These are phyloP conservation scores for Kuraishia molischiana DNA, from an alignment of 805 yeast species.

Conservation along the genomic window DNA sequence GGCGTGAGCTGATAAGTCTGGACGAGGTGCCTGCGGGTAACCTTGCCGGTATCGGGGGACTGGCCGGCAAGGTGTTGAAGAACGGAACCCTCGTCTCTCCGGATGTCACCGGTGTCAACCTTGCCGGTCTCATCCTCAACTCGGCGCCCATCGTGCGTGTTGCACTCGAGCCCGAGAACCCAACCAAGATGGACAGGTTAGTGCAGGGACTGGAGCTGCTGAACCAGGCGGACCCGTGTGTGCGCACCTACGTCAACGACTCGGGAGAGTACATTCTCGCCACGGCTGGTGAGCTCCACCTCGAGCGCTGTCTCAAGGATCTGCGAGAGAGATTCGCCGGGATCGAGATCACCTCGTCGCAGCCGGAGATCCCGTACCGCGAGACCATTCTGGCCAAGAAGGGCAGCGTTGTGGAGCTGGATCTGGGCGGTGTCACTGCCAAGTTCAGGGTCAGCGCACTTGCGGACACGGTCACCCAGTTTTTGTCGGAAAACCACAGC, in stretches of 20 bases:
- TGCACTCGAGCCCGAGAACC: conserved; percentile 91
- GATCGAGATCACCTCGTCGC: conserved; percentile 74
- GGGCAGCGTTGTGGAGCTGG: conserved; percentile 41
- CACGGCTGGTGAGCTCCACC: conserved; percentile 94
- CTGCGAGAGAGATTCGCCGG: conserved; percentile 87
- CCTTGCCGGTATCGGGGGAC: conserved; percentile 88
- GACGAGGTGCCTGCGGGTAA: conserved; percentile 88
- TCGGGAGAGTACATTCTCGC: conserved; percentile 90
- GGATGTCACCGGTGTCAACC: conserved; percentile 52
- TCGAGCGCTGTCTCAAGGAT: conserved; percentile 91
- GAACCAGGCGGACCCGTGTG: conserved; percentile 91
- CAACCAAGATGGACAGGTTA: conserved; percentile 64
- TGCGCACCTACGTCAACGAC: conserved; percentile 75
- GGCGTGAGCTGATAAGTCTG: conserved; percentile 74
- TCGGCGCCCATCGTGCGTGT: conserved; percentile 92
- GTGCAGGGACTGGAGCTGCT: conserved; percentile 72
- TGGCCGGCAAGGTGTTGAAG: conserved; percentile 73
- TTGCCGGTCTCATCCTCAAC: conserved; percentile 65
- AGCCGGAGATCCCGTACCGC: conserved; percentile 90
- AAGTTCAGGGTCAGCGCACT: conserved; percentile 41
- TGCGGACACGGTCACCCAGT: conserved; percentile 36
- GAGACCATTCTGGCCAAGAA: conserved; percentile 58
- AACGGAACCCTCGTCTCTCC: conserved; percentile 73
- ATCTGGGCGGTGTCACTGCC: conserved; percentile 38
- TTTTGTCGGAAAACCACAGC: conserved; percentile 35